A percentile compares a stretch with the other conserved stretches of the same genome.
Conservation (phyloP, 805 yeast genomes). For the Spathaspora girioi region DNA sequence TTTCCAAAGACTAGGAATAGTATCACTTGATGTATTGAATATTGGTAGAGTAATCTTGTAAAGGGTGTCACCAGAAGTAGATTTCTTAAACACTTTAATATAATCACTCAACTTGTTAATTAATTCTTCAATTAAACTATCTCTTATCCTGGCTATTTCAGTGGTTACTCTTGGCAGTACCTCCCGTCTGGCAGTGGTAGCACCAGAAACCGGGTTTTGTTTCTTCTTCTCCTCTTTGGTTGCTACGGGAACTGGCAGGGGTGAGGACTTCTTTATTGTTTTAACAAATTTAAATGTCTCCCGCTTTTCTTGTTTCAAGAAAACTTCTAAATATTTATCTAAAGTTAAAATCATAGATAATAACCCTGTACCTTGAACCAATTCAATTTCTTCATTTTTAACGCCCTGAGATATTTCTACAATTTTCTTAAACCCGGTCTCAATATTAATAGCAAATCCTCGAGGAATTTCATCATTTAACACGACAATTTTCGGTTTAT, state of each 20-base stretch:
- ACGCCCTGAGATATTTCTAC: conserved; percentile 16
- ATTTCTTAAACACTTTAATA: conserved; percentile 25
- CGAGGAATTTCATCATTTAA: conserved; percentile 66
- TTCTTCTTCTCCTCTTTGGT: conserved; percentile 1
- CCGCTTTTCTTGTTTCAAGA: conserved; percentile 56
- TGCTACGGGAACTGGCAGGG: background rate
- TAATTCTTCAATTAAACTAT: conserved; percentile 22
- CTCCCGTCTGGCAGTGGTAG: background rate
- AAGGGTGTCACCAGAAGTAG: conserved; percentile 17
- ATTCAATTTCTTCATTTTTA: conserved; percentile 19
- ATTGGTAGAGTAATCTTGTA: conserved; percentile 33
- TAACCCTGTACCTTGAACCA: conserved; percentile 49
- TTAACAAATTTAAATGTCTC: conserved; percentile 61
- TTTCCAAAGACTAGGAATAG: conserved; percentile 28
- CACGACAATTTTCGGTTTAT: conserved; percentile 49
- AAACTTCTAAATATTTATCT: conserved; percentile 55
- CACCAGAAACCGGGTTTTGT: background rate
- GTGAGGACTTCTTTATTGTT: conserved; percentile 10
- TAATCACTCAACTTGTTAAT: conserved; percentile 20
- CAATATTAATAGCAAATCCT: conserved; percentile 66
- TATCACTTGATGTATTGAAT: background rate
- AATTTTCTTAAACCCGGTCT: conserved; percentile 54
- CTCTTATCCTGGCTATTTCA: conserved; percentile 11
- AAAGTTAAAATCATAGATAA: conserved; percentile 52
- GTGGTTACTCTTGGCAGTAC: conserved; percentile 4